These are phyloP conservation scores for Collariella sp. DNA, from an alignment of 495 filamentous ascomycete genomes.

Conservation along the genomic window DNA sequence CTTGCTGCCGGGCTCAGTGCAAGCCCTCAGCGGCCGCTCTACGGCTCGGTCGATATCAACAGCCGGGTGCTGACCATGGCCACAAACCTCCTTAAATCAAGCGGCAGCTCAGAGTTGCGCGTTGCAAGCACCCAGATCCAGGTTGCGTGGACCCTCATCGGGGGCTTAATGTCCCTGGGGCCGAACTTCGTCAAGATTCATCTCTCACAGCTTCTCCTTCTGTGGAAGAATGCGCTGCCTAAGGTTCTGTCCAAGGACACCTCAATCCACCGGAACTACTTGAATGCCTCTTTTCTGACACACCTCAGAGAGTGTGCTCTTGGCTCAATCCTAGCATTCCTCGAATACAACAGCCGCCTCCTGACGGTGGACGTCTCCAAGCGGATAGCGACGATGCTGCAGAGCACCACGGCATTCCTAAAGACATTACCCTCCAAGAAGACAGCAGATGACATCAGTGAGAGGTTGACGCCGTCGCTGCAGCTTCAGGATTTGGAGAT, in stretches of 20 bases:
- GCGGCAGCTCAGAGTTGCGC: slow-evolving; percentile 81
- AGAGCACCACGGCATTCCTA: slow-evolving; percentile 85
- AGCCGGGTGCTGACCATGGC: slow-evolving; percentile 85
- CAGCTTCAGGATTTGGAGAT: slow-evolving; percentile 86
- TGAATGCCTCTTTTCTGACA: slow-evolving; percentile 87
- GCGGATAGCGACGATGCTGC: slow-evolving; percentile 85
- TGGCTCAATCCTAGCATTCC: slow-evolving; percentile 81
- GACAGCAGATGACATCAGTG: slow-evolving; percentile 76
- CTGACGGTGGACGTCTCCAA: slow-evolving; percentile 93
- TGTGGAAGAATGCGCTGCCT: slow-evolving; percentile 96
- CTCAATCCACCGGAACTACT: slow-evolving; percentile 63
- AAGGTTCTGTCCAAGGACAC: slow-evolving; percentile 90
- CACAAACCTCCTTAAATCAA: slow-evolving; percentile 85
- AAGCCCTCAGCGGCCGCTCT: slow-evolving; percentile 76
- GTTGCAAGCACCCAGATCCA: slow-evolving; percentile 92
- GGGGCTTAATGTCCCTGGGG: slow-evolving; percentile 89
- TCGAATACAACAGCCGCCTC: slow-evolving; percentile 87
- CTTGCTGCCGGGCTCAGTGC: slow-evolving; percentile 87
- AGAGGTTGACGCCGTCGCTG: slow-evolving; percentile 75
- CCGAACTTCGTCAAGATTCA: slow-evolving; percentile 99
- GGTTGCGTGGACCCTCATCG: slow-evolving; percentile 95
- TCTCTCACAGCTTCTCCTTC: slow-evolving; percentile 83
- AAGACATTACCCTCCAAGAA: slow-evolving; percentile 76
- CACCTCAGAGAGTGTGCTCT: slow-evolving; percentile 95
- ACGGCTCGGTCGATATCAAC: slow-evolving; percentile 92